These are phyloP conservation scores for Tuber borchii DNA, from an alignment of 495 filamentous ascomycete species.

Conservation along the genomic window DNA sequence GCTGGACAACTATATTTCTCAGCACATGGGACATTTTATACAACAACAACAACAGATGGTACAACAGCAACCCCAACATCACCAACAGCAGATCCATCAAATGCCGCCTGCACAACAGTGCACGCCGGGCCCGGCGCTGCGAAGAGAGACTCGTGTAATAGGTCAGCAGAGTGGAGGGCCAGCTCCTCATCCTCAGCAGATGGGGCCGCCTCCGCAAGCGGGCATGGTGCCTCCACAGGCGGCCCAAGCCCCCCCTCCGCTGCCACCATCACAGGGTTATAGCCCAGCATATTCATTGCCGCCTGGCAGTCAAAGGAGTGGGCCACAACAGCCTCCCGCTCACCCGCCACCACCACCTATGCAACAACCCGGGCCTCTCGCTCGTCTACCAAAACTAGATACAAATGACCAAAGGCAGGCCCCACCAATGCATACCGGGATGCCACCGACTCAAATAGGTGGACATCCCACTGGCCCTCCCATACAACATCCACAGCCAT, in stretches of 20 bases:
- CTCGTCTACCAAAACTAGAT: conserved; percentile 44
- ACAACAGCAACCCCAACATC: conserved; percentile 48
- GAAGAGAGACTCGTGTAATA: conserved; percentile 48
- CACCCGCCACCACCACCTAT: conserved; percentile 37
- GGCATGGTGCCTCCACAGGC: conserved; percentile 25
- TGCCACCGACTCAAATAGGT: conserved; percentile 41
- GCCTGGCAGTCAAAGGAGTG: conserved; percentile 40
- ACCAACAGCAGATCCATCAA: conserved; percentile 48
- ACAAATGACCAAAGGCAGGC: conserved; percentile 52
- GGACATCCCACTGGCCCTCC: conserved; percentile 29
- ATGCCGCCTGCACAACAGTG: conserved; percentile 37
- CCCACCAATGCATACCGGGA: conserved; percentile 46
- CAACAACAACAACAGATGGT: conserved; percentile 46
- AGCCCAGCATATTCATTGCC: conserved; percentile 42
- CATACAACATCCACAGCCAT: conserved; percentile 51
- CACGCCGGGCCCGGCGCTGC: conserved; percentile 42
- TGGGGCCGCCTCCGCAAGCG: conserved; percentile 40
- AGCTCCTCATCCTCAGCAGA: conserved; percentile 37
- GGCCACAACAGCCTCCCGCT: conserved; percentile 38
- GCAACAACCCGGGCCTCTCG: conserved; percentile 44
- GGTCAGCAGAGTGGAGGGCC: conserved; percentile 35
- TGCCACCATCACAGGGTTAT: conserved; percentile 34
- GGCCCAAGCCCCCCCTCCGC: conserved; percentile 24
- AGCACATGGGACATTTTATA: conserved; percentile 52
- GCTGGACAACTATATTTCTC: conserved; percentile 61